Base-by-base conservation (phyloP, 164 flowering plant species). In the Vitis vinifera region DNA sequence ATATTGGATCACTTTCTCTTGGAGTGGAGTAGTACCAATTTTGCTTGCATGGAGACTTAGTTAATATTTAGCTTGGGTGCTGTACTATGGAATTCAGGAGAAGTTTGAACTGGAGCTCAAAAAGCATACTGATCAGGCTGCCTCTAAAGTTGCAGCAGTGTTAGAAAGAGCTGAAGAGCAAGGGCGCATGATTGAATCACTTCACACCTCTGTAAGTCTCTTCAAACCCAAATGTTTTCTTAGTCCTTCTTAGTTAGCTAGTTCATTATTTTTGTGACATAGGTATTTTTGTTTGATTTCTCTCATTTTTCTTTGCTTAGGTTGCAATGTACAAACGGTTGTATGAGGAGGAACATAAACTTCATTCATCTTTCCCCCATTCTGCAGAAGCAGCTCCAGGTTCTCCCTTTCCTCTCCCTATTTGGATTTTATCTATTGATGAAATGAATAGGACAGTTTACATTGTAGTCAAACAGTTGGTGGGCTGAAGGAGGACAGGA, bases 301-400 rank as follows among this genome's bases (percentile, higher is more conserved):
- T 15, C 17, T 6, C 13, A 3, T 47, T 67, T 44, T 59, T 62
- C 37, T 44, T n/a, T 71, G 52, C 10, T 49, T 68, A 93, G 98
- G 98, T 95, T 77, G 89, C 94, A 10, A 89, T 95, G 99, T 95
- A 93, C 82, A 95, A 85, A 79, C 87, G 87, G 78, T 73, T 95
- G 19, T 91, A 90, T 81, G 99, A 95, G 73, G 99, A 95, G 81
- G 98, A 89, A 59, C 90, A 88, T 50, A 90, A 83, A 70, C 79
- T 55, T 53, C 90, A 67, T 62, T 70, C 79, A 12, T 76, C 90
- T n/a, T 27, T 65, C 69, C 8, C 91, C 56, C 77, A 71, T 16
- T 29, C 82, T 66, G 66, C 64, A 23, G 91, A 73, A 68, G 73
- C 68, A 10, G 56, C 71, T 63, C 75, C 85, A 81, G 98, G 98